Evolutionary conservation across 2,329 filamentous ascomycete genomes (phyloP).

Genomic region (Incumbomyces delicatus): DNA sequence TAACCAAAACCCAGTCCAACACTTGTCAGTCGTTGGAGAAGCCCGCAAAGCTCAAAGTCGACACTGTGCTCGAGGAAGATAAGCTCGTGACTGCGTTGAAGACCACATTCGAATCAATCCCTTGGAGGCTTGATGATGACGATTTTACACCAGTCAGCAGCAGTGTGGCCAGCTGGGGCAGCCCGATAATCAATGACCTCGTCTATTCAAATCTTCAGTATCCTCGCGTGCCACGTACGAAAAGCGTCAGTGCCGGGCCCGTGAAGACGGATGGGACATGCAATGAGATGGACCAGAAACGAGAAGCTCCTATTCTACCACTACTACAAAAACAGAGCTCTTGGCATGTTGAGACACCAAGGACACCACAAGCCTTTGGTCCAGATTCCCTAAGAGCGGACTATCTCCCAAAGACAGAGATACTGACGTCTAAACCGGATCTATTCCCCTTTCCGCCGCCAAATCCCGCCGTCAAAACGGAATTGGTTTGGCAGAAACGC

Average conservation of each 20-base stretch:
- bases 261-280: background rate
- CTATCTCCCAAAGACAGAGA: too few relatives aligned
- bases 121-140: conserved; percentile 14
- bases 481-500: conserved; percentile 12
- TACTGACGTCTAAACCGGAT: background rate
- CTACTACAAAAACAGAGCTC: background rate
- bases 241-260: background rate
- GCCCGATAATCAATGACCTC: conserved; percentile 10
- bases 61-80: conserved; percentile 10
- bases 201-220: conserved; percentile 11
- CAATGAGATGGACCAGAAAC: background rate
- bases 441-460: conserved; percentile 4
- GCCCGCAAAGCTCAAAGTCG: conserved; percentile 6
- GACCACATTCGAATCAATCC: conserved; percentile 11
- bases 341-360: background rate
- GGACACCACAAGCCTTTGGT: background rate
- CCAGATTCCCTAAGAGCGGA: background rate
- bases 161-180: conserved; percentile 14
- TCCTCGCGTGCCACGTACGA: conserved; percentile 7
- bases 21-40: background rate
- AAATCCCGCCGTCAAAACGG: conserved; percentile 7
- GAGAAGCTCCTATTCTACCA: background rate
- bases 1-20: too few relatives aligned
- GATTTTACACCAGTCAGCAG: conserved; percentile 14
- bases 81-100: conserved; percentile 11